A percentile compares a stretch with the other conserved stretches of the same genome.
Evolutionary conservation across 1,139 yeast genomes (phyloP).

Genomic region (Hansenula anomala): DNA sequence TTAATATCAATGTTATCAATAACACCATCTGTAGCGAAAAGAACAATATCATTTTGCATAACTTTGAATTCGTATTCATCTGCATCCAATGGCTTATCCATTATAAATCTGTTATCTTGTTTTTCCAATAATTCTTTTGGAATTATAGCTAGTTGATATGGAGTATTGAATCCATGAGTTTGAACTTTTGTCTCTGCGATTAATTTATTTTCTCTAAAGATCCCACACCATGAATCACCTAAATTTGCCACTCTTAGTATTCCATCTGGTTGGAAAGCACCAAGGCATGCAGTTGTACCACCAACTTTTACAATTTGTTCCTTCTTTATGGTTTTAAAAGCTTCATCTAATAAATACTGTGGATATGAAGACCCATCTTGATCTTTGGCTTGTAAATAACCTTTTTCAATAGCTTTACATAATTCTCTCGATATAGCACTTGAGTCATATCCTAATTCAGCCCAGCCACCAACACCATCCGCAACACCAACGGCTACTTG

Average conservation of each 20-base stretch:
- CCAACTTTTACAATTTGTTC: slow-evolving; percentile 77
- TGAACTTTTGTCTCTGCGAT: slow-evolving; percentile 71
- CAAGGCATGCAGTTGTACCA: slow-evolving; percentile 93
- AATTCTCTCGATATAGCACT: slow-evolving; percentile 73
- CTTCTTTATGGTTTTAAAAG: slow-evolving; percentile 48
- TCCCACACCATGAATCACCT: slow-evolving; percentile 95
- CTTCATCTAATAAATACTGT: slow-evolving; percentile 42
- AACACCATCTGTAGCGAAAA: slow-evolving; percentile 93
- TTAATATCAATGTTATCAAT: slow-evolving; percentile 76
- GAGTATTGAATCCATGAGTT: slow-evolving; percentile 87
- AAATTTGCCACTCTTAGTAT: slow-evolving; percentile 66
- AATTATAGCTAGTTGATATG: slow-evolving; percentile 83
- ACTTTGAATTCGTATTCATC: slow-evolving; percentile 40
- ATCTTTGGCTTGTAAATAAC: slow-evolving; percentile 16
- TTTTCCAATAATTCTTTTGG: slow-evolving; percentile 56
- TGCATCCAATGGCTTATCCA: slow-evolving; percentile 44
- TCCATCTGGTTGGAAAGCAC: slow-evolving; percentile 57
- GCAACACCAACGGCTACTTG: slow-evolving; percentile 79
- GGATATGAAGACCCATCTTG: slow-evolving; percentile 31
- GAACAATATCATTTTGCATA: slow-evolving; percentile 63
- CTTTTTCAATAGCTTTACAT: slow-evolving; percentile 38
- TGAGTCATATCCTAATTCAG: slow-evolving; percentile 86
- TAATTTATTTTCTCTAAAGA: slow-evolving; percentile 63
- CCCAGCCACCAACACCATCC: slow-evolving; percentile 99
- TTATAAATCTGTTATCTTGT: slow-evolving; percentile 55